phyloP scores from a whole-genome alignment of 2,329 filamentous ascomycete species.

The Hypoxylon sp. region DNA sequence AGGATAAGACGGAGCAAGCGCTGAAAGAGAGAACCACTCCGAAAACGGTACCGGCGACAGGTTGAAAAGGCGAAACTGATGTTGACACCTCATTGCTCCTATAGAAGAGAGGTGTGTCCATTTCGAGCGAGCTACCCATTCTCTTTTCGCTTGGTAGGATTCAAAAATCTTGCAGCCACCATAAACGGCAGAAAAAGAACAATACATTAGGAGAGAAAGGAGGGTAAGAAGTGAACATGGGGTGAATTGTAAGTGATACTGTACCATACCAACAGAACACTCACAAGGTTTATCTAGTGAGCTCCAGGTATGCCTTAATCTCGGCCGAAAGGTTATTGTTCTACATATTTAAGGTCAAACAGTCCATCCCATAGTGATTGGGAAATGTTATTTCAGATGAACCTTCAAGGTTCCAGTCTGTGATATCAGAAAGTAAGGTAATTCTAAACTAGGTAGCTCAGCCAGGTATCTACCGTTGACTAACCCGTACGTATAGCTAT shows the following conservation, averaged over 20 bases:
- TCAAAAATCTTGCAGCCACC: not conserved
- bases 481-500: not conserved
- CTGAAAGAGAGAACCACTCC: constrained; percentile 40
- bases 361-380: not conserved
- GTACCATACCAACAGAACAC: not conserved
- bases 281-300: constrained; percentile 20
- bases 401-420: constrained; percentile 8
- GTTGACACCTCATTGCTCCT: constrained; percentile 11
- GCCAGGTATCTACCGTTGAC: no score
- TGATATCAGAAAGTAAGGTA: constrained; percentile 1
- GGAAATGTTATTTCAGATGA: constrained; percentile 21
- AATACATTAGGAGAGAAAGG: not conserved
- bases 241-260: not conserved
- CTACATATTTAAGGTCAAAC: constrained; percentile 13
- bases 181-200: not conserved
- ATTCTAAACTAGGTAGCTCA: not conserved
- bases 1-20: constrained; percentile 41
- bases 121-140: constrained; percentile 9
- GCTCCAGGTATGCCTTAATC: not conserved
- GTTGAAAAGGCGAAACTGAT: constrained; percentile 12
- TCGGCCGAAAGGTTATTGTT: constrained; percentile 11
- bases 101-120: constrained; percentile 26
- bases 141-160: constrained; percentile 4
- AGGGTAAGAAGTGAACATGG: not conserved
- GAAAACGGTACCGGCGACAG: constrained; percentile 30